Conservation (phyloP, 1,139 yeast species). For the Geotrichum restrictum region DNA sequence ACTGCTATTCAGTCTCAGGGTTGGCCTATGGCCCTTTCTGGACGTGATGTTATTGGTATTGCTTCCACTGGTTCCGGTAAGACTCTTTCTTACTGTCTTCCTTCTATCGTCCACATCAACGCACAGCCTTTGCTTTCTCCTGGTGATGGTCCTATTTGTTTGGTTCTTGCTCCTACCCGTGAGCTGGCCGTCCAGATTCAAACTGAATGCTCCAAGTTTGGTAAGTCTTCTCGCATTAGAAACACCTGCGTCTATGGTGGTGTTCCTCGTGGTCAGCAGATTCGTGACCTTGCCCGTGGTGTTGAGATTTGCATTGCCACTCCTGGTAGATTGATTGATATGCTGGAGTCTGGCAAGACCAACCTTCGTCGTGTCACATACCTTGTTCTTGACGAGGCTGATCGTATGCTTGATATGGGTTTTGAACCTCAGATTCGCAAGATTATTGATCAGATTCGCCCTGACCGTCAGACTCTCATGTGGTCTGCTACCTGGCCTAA, state of each 20-base stretch:
- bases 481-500: conserved; percentile 99
- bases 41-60: conserved; percentile 98
- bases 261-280: conserved; percentile 96
- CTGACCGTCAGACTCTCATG: conserved; percentile 97
- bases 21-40: conserved; percentile 99
- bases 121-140: conserved; percentile 90
- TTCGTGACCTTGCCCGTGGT: conserved; percentile 92
- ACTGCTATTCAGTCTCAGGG: conserved; percentile 98
- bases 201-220: conserved; percentile 91
- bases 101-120: conserved; percentile 94
- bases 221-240: conserved; percentile 85
- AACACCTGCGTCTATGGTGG: conserved; percentile 99
- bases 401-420: conserved; percentile 87
- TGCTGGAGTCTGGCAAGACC: conserved; percentile 93
- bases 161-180: conserved; percentile 97
- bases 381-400: conserved; percentile 95
- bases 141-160: conserved; percentile 96
- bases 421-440: conserved; percentile 95
- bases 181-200: conserved; percentile 98
- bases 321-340: conserved; percentile 97
- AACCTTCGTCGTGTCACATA: conserved; percentile 94
- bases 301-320: conserved; percentile 93
- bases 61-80: conserved; percentile 99
- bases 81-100: conserved; percentile 93
- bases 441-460: conserved; percentile 91